Evolutionary conservation across 2,329 filamentous ascomycete genomes (phyloP).

Genomic region (Venturia pyrina): DNA sequence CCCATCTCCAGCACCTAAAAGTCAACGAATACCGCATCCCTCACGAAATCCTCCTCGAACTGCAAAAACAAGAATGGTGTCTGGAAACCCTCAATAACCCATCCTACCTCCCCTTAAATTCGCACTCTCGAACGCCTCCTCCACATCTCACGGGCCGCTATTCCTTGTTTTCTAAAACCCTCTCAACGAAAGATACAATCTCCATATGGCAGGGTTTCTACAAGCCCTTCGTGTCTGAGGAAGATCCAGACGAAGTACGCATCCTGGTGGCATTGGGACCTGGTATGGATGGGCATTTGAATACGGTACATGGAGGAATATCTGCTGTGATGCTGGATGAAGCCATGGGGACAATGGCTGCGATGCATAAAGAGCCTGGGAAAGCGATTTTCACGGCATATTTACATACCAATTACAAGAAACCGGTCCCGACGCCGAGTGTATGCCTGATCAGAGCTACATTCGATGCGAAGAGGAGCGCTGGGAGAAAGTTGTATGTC

Average conservation of each 20-base stretch:
- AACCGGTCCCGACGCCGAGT: slow-evolving; percentile 1
- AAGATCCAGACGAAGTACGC: background rate
- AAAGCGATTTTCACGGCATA: slow-evolving; percentile 6
- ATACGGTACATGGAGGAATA: slow-evolving; percentile 2
- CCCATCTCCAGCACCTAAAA: background rate
- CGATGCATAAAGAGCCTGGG: background rate
- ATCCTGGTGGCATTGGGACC: background rate
- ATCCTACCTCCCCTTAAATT: background rate
- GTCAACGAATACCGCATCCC: background rate
- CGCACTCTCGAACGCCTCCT: background rate
- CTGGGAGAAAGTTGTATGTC: background rate
- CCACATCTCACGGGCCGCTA: background rate
- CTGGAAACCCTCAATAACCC: background rate
- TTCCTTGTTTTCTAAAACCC: background rate
- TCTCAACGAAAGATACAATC: background rate
- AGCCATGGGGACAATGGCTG: background rate
- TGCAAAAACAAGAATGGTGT: slow-evolving; percentile 2
- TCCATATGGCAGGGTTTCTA: slow-evolving; percentile 4
- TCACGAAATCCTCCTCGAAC: slow-evolving; percentile 1
- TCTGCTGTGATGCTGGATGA: background rate
- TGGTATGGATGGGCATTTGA: background rate
- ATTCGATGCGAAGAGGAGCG: background rate
- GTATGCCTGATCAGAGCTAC: background rate
- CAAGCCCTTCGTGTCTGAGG: background rate
- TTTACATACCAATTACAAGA: background rate